A percentile compares a stretch with the other conserved stretches of the same genome.
Conservation (phyloP, 2,329 filamentous ascomycete species). For the Fusarium siculi region DNA sequence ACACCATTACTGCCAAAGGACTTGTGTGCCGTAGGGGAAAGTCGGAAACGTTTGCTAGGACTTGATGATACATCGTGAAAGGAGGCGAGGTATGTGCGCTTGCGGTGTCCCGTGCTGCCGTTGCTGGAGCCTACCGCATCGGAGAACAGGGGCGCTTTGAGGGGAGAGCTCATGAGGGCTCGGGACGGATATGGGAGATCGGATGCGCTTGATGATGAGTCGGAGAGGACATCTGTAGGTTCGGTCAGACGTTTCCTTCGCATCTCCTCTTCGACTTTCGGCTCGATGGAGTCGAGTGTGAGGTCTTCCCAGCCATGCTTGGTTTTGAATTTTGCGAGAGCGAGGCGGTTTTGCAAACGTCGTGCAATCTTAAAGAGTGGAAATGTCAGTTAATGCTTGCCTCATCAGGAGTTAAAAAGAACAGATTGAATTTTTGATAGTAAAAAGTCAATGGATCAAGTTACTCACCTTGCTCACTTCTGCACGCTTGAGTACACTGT, state of each 20-base stretch:
- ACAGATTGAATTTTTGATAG: neutral
- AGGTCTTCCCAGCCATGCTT: constrained; percentile 95
- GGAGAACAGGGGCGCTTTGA: constrained; percentile 85
- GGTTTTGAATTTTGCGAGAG: constrained; percentile 96
- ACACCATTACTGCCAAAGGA: constrained; percentile 65
- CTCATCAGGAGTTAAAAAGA: neutral
- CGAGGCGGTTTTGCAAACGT: constrained; percentile 91
- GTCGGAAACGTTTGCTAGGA: constrained; percentile 75
- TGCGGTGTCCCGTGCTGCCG: constrained; percentile 72
- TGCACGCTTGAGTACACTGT: constrained; percentile 76
- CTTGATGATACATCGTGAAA: constrained; percentile 67
- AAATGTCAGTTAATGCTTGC: constrained; percentile 32
- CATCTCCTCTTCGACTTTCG: constrained; percentile 82
- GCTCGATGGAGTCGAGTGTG: constrained; percentile 86
- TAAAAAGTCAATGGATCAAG: neutral
- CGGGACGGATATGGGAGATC: constrained; percentile 76
- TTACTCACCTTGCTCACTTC: constrained; percentile 77
- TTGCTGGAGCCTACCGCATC: constrained; percentile 80
- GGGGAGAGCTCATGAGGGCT: constrained; percentile 83
- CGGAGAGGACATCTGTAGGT: constrained; percentile 78
- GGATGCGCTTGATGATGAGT: constrained; percentile 86
- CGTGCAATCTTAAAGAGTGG: constrained; percentile 79
- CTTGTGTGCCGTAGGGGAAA: constrained; percentile 69
- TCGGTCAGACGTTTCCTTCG: constrained; percentile 75
- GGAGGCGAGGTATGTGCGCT: constrained; percentile 70